Percentiles rank a stretch among this genome's conserved stretches.
phyloP scores from a whole-genome alignment of 495 filamentous ascomycete species.

The Penicillium longicatenatum region DNA sequence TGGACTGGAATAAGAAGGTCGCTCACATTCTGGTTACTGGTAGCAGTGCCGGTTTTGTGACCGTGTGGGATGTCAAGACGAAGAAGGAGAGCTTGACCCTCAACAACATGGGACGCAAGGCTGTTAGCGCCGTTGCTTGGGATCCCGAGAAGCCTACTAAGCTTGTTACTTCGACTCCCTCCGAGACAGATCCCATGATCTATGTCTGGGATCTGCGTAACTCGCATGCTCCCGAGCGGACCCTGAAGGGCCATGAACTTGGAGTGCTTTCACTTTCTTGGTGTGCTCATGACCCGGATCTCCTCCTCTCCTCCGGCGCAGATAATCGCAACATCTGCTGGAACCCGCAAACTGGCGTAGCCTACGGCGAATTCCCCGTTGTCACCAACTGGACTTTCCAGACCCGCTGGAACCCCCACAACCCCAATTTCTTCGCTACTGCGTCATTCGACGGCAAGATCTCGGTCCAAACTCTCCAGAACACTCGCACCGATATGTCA shows the following conservation, averaged over 20 bases:
- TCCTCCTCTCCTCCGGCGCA: constrained; percentile 93
- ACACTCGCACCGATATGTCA: constrained; percentile 62
- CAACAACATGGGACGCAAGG: constrained; percentile 88
- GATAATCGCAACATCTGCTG: constrained; percentile 95
- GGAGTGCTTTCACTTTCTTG: constrained; percentile 94
- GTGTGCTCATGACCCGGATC: constrained; percentile 88
- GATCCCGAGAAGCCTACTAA: constrained; percentile 93
- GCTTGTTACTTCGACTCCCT: constrained; percentile 87
- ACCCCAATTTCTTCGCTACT: constrained; percentile 87
- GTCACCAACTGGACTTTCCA: constrained; percentile 99
- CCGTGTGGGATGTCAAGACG: constrained; percentile 96
- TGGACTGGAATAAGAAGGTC: constrained; percentile 99
- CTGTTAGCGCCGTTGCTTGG: constrained; percentile 95
- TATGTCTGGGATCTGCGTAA: constrained; percentile 94
- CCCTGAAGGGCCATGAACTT: constrained; percentile 83
- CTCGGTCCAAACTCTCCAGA: constrained; percentile 87
- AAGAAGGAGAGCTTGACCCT: constrained; percentile 95
- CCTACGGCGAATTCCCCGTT: constrained; percentile 90
- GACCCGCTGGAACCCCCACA: constrained; percentile 90
- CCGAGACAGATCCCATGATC: constrained; percentile 86
- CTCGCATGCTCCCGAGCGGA: constrained; percentile 91
- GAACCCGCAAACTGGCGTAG: constrained; percentile 89
- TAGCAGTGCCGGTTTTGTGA: constrained; percentile 91
- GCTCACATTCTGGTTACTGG: constrained; percentile 94
- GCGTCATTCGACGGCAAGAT: constrained; percentile 98